Base-by-base conservation (phyloP, 2,329 filamentous ascomycete species). In the Penicillium rolfsii region DNA sequence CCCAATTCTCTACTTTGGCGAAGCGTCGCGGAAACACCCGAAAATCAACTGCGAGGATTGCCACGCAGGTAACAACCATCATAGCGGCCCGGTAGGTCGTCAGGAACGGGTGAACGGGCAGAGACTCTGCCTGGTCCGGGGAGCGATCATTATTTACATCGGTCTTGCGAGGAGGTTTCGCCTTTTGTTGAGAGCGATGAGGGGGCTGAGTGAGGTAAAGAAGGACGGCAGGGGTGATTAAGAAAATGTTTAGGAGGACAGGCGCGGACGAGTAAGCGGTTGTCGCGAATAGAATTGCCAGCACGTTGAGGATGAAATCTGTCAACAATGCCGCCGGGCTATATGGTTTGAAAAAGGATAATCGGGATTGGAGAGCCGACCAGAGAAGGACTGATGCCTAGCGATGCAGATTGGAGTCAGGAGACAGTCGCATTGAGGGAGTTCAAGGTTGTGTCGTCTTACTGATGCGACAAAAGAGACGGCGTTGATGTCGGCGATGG, bases 1-100 rank as follows among this genome's bases (percentile, higher is more conserved):
- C 95, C 92, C 95, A 99, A n/a, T 91, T 97, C 78, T 99, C 95
- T 2, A 96, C 95, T 80, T 99, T 99, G 59, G 93, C 95, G 74
- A 98, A 98, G 35, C 95, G 89, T 30, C 95, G 87, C 2, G 95
- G 95, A 71, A 99, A 99, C 61, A 97, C 83, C 19, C 84, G 87
- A 74, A 99, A 99, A 77, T 99, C 95, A 55, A 99, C 95, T 16
- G 95, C 95, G n/a, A 99, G 84, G 68, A 99, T 98, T 55, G 92
- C 91, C 49, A 95, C 80, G 72, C 91, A 96, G 7, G 95, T 99
- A 66, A 91, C 84, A 54, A 96, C 84, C 83, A 99, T 87, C 93
- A 99, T 96, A 53, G 87, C 87, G 2, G 92, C 93, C 57, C 95
- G 89, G 73, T 97, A 99, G 33, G 88, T 89, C 3, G 95, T 98